These are phyloP conservation scores for Coniella vitis DNA, from an alignment of 2,329 filamentous ascomycete genomes.

Conservation along the genomic window DNA sequence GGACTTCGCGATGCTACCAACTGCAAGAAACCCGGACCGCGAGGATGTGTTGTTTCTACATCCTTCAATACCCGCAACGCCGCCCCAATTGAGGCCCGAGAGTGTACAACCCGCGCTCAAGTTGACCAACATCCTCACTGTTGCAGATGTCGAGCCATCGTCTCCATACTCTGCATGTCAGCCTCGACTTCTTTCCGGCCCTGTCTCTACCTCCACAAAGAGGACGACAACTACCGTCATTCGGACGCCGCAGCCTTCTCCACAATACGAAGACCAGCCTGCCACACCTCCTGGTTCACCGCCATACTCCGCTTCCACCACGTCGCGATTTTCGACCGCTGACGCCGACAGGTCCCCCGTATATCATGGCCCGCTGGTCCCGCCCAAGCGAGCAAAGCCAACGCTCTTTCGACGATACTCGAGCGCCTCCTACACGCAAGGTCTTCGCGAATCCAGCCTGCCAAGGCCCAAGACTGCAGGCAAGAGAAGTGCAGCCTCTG, in stretches of 20 bases:
- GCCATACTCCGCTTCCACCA: not conserved
- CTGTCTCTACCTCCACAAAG: slow-evolving; percentile 4
- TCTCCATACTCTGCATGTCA: not conserved
- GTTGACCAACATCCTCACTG: slow-evolving; percentile 9
- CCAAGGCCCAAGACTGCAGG: slow-evolving; percentile 10
- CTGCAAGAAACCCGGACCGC: slow-evolving; percentile 17
- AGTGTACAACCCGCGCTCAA: not conserved
- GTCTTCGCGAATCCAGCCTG: not conserved
- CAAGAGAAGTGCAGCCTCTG: slow-evolving; percentile 7
- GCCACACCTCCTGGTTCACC: slow-evolving; percentile 14
- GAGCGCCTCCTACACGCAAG: not conserved
- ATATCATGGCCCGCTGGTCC: not conserved
- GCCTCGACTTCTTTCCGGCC: slow-evolving; percentile 1
- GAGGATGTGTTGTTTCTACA: slow-evolving; percentile 12
- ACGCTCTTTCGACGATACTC: not conserved
- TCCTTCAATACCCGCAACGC: not conserved
- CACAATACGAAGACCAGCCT: not conserved
- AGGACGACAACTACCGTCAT: slow-evolving; percentile 4
- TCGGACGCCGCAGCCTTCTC: slow-evolving; percentile 6
- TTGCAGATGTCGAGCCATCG: slow-evolving; percentile 12
- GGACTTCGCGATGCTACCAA: not conserved
- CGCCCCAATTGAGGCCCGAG: not conserved
- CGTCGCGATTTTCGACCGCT: slow-evolving; percentile 6
- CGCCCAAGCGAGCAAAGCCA: slow-evolving; percentile 5
- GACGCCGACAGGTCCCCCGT: slow-evolving; percentile 4